Evolutionary conservation across 1,284 basidiomycete species (phyloP).

Genomic region (Mycena sp.): DNA sequence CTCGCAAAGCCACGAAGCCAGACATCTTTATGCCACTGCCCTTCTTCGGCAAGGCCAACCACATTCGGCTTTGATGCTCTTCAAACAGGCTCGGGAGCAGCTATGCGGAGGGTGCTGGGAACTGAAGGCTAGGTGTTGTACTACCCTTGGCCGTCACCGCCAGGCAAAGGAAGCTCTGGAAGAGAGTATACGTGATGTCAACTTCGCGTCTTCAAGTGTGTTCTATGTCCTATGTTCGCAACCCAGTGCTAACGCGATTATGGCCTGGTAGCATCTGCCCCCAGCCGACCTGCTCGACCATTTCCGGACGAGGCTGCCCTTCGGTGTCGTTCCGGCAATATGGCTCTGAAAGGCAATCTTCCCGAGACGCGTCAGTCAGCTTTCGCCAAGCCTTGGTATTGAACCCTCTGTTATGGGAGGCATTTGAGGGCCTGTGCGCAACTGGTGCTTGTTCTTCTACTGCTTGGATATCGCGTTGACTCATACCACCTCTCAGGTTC

Average conservation of each 20-base stretch:
- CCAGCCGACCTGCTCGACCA: conserved; percentile 56
- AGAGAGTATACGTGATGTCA: conserved; percentile 59
- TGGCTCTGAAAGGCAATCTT: conserved; percentile 80
- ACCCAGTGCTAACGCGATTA: conserved; percentile 28
- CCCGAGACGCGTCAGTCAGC: conserved; percentile 75
- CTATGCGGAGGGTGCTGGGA: conserved; percentile 82
- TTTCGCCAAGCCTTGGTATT: conserved; percentile 78
- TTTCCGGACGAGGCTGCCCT: conserved; percentile 75
- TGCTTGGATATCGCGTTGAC: conserved; percentile 10
- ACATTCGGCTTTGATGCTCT: conserved; percentile 80
- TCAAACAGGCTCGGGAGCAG: conserved; percentile 64
- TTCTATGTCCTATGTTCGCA: conserved; percentile 18
- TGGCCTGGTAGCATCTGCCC: conserved; percentile 56
- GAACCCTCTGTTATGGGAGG: conserved; percentile 93
- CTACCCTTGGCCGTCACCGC: conserved; percentile 73
- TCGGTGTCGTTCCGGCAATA: conserved; percentile 73
- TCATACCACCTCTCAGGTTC: conserved; percentile 55
- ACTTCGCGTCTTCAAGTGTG: conserved; percentile 66
- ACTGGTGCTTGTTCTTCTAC: conserved; percentile 64
- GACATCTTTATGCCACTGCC: conserved; percentile 85
- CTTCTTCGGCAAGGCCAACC: conserved; percentile 79
- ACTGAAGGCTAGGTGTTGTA: conserved; percentile 82
- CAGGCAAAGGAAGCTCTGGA: conserved; percentile 79
- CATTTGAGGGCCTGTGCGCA: conserved; percentile 88
- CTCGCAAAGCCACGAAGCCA: conserved; percentile 78